Evolutionary conservation across 108 stramenopile genomes (phyloP).

Genomic region (Parietichytrium sp.): DNA sequence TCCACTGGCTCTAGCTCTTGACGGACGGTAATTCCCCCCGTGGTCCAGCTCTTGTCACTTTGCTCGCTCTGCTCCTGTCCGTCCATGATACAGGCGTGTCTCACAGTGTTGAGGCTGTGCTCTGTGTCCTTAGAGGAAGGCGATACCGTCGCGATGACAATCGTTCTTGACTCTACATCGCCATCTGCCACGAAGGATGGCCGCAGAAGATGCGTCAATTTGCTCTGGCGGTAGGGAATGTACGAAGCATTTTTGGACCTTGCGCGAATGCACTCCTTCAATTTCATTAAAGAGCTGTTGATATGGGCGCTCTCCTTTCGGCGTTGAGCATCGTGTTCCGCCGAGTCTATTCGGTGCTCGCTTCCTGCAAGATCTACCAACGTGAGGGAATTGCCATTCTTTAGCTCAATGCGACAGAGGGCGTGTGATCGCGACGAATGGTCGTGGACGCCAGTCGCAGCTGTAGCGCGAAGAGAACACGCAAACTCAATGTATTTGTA

Average conservation of each 20-base stretch:
- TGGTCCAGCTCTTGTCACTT: background rate
- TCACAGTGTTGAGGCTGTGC: conserved; percentile 49
- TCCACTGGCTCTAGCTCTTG: background rate
- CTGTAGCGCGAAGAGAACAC: background rate
- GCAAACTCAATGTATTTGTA: conserved; percentile 29
- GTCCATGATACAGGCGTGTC: conserved; percentile 52
- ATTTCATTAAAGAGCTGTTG: conserved; percentile 45
- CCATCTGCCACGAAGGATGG: background rate
- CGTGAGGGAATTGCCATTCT: conserved; percentile 28
- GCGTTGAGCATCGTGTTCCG: conserved; percentile 39
- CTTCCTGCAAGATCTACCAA: conserved; percentile 48
- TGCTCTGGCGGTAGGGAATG: conserved; percentile 33
- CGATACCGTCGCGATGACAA: conserved; percentile 43
- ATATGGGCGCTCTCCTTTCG: conserved; percentile 45
- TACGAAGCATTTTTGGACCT: background rate
- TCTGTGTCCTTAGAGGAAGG: conserved; percentile 52
- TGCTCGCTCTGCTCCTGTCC: conserved; percentile 39
- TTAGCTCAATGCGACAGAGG: conserved; percentile 10
- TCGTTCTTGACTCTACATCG: background rate
- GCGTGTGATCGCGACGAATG: conserved; percentile 35
- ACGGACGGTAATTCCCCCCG: background rate
- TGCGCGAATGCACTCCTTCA: conserved; percentile 49
- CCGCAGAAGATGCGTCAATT: conserved; percentile 39
- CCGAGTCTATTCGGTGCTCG: conserved; percentile 49
- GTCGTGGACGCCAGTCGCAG: conserved; percentile 16